These are phyloP conservation scores for Groenewaldozyma auringiensis DNA, from an alignment of 1,139 yeast genomes.

Conservation along the genomic window DNA sequence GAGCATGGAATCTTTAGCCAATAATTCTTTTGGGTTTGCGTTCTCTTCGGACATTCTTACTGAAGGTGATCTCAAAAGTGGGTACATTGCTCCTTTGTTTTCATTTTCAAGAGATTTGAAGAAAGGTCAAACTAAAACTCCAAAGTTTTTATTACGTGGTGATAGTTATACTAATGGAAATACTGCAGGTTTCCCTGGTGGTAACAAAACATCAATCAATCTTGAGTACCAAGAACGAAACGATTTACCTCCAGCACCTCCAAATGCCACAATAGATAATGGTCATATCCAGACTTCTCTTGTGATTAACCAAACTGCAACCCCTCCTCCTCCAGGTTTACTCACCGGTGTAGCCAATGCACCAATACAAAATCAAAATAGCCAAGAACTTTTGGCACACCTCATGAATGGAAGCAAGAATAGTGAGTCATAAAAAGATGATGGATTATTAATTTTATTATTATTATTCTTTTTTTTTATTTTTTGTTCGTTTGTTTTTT, in stretches of 20 bases:
- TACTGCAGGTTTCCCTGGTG: background rate
- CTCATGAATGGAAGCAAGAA: conserved; percentile 28
- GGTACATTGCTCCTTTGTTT: conserved; percentile 35
- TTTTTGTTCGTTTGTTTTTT: conserved; percentile 7
- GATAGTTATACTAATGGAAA: background rate
- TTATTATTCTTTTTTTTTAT: conserved; percentile 4
- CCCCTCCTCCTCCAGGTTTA: conserved; percentile 30
- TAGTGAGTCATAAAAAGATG: conserved; percentile 13
- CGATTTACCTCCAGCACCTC: background rate
- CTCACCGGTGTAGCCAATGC: conserved; percentile 16
- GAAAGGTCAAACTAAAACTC: background rate
- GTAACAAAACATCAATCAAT: conserved; percentile 1
- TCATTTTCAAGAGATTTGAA: conserved; percentile 31
- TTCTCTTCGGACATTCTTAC: conserved; percentile 33
- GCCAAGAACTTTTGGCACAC: conserved; percentile 34
- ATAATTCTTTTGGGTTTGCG: conserved; percentile 28
- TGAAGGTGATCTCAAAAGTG: conserved; percentile 21
- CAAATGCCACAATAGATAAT: background rate
- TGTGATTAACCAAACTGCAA: conserved; percentile 10
- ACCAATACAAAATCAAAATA: conserved; percentile 22
- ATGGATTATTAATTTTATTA: background rate
- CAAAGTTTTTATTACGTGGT: background rate
- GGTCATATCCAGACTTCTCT: conserved; percentile 2
- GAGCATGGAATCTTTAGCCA: conserved; percentile 28
- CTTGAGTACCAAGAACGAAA: conserved; percentile 4